Evolutionary conservation across 1,284 basidiomycete genomes (phyloP).

Genomic region (Ustilago shanxiensis): DNA sequence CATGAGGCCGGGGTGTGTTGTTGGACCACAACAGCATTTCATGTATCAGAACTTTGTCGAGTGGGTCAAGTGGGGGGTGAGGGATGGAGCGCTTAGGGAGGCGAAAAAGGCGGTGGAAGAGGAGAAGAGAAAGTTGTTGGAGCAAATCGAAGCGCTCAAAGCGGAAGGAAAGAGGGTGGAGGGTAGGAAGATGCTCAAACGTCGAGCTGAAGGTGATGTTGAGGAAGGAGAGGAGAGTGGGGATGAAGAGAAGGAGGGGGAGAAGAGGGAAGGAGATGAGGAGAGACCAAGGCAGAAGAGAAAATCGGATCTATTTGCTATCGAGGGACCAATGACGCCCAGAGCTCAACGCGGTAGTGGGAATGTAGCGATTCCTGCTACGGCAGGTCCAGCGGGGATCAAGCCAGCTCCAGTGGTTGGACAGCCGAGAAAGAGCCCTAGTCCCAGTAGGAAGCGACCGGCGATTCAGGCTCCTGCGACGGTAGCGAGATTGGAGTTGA

Average conservation of each 20-base stretch:
- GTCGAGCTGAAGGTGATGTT: constrained; percentile 25
- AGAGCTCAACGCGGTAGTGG: constrained; percentile 20
- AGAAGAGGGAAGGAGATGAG: constrained; percentile 19
- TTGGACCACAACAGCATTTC: constrained; percentile 86
- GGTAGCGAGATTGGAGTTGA: constrained; percentile 40
- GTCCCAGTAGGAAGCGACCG: constrained; percentile 59
- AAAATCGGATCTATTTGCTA: constrained; percentile 8
- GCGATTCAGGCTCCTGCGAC: constrained; percentile 48
- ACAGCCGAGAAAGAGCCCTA: constrained; percentile 68
- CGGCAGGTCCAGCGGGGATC: constrained; percentile 27
- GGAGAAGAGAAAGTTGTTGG: constrained; percentile 24
- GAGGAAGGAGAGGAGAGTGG: constrained; percentile 2
- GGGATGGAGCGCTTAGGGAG: constrained; percentile 46
- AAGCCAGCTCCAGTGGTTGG: constrained; percentile 69
- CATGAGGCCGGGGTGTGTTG: constrained; percentile 93
- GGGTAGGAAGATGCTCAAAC: constrained; percentile 14
- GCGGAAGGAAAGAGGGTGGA: not conserved
- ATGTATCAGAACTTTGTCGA: constrained; percentile 81
- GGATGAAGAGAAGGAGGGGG: constrained; percentile 17
- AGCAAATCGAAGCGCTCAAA: constrained; percentile 14
- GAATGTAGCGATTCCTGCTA: constrained; percentile 15
- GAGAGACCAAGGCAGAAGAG: constrained; percentile 33
- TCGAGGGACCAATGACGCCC: constrained; percentile 29
- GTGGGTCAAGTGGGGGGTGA: constrained; percentile 66
- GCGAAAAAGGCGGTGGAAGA: constrained; percentile 26